These are phyloP conservation scores for Candida nitratophila DNA, from an alignment of 805 yeast genomes.

Conservation along the genomic window DNA sequence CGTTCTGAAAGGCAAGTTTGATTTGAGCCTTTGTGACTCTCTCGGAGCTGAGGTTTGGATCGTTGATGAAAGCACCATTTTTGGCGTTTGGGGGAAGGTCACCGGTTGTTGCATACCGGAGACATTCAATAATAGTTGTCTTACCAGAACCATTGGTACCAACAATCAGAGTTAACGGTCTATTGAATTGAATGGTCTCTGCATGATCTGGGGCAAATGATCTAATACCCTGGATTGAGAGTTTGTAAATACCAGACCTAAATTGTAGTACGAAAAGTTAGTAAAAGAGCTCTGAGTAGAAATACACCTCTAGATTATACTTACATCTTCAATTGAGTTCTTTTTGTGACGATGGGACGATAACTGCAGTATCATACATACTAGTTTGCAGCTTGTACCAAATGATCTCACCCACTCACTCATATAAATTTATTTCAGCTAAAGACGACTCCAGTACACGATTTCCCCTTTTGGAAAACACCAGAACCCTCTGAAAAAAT, in stretches of 20 bases:
- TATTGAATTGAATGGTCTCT: conserved; percentile 83
- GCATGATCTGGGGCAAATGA: conserved; percentile 82
- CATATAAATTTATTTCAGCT: too few species aligned
- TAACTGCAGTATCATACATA: too few species aligned
- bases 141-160: conserved; percentile 97
- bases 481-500: too few species aligned
- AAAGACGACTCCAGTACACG: too few species aligned
- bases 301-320: background rate
- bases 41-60: conserved; percentile 75
- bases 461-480: too few species aligned
- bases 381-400: too few species aligned
- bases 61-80: conserved; percentile 94
- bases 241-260: conserved; percentile 44
- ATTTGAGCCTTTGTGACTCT: conserved; percentile 84
- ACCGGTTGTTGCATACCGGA: conserved; percentile 92
- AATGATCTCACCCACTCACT: too few species aligned
- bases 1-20: conserved; percentile 73
- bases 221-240: conserved; percentile 80
- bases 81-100: conserved; percentile 92
- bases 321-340: too few species aligned
- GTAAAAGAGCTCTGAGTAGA: too few species aligned
- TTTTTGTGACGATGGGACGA: too few species aligned
- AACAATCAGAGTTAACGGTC: conserved; percentile 87
- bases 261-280: background rate
- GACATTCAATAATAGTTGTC: conserved; percentile 91